Evolutionary conservation across 768 basidiomycete genomes (phyloP), one percentile per base, ranked within the genome.

Genomic region (Mrakia frigida): DNA sequence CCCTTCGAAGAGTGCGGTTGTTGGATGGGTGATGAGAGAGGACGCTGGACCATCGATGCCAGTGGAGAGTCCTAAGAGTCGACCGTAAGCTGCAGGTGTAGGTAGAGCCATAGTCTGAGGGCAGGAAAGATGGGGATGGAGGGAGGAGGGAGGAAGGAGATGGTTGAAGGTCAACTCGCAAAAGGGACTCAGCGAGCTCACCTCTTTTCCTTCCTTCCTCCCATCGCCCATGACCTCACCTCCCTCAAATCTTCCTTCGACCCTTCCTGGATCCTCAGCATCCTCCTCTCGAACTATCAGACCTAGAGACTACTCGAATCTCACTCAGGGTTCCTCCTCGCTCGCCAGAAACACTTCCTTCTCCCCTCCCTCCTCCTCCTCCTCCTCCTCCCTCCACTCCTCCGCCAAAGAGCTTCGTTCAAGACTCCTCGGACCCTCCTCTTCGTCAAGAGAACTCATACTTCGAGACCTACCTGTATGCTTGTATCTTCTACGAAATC

Each of bases 201-300:
- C 46, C 46, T 50, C 46, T 50, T 35, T 25, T 31, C 31, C 25
- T 23, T 13, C 65, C 25, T 68, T 4, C 37, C 35, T 25, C 65
- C 63, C 2, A 35, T 23, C 65, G 37, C 6, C 65, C 16, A 68
- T 68, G 65, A 68, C 35, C 39, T 68, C 65, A 35, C 37, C 39
- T 0, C 35, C 16, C 7, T 41, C 25, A 10, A 41, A 68, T n/a
- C 6, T 41, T 35, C 25, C 65, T 13, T 25, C 35, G 25, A 41
- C 35, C 23, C n/a, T 68, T 1, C 35, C 23, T 2, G 13, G 37
- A 39, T 68, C 65, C 5, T 68, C 65, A 68, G 65, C 65, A n/a
- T 68, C 65, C 65, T 68, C 65, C 35, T 68, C 65, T 39, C 35
- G 65, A 13, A 68, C 65, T 4, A 18, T 68, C 65, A 68, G 23